phyloP scores from a whole-genome alignment of 2,329 filamentous ascomycete genomes.

The Chaetomiaceae sp. region DNA sequence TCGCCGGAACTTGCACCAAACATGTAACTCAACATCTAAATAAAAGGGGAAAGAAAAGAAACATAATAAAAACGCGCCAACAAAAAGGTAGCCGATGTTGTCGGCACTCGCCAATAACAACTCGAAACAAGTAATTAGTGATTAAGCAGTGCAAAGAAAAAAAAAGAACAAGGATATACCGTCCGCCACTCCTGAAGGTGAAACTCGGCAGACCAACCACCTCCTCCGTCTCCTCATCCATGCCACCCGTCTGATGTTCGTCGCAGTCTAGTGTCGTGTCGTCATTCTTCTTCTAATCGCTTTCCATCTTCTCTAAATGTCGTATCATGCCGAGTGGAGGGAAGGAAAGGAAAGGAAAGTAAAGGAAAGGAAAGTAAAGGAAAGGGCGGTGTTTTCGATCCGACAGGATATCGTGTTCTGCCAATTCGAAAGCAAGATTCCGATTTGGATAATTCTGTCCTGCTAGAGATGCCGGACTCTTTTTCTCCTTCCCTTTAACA shows the following conservation, averaged over 20 bases:
- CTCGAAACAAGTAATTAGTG: neutral
- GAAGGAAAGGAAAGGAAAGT: neutral
- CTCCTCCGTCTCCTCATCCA: neutral
- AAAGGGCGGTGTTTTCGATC: no score
- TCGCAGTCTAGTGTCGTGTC: neutral
- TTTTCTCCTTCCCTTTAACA: neutral
- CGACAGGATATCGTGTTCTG: no score
- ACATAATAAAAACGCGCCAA: neutral
- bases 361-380: no score
- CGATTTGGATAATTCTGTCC: neutral
- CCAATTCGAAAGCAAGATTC: no score
- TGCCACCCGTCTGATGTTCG: neutral
- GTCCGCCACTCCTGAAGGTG: neutral
- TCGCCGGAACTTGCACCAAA: no score
- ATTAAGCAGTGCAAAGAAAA: neutral
- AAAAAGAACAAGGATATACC: neutral
- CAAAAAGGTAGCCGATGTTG: neutral
- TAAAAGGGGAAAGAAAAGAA: no score
- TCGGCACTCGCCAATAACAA: neutral
- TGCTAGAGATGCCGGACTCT: neutral
- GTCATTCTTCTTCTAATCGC: slow-evolving; percentile 2
- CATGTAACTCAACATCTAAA: no score
- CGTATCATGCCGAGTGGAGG: neutral
- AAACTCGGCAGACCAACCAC: neutral
- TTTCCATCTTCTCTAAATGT: neutral